phyloP scores from a whole-genome alignment of 2,329 filamentous ascomycete genomes.

The Pseudocercospora cruenta region DNA sequence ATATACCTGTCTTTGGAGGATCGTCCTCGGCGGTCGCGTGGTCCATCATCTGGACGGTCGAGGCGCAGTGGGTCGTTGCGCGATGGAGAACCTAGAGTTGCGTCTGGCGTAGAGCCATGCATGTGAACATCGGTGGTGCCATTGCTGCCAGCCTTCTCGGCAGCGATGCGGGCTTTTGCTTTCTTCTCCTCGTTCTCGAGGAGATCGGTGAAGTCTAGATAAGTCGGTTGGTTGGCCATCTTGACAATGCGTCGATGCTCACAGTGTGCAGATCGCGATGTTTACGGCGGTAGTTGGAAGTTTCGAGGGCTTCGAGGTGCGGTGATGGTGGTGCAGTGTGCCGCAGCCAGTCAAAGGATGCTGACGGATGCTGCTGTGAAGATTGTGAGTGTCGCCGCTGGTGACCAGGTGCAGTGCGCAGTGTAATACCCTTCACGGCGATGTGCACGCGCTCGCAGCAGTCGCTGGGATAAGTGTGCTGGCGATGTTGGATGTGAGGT shows the following conservation, averaged over 20 bases:
- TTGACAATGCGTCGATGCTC: constrained; percentile 21
- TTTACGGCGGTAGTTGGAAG: not conserved
- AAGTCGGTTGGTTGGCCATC: constrained; percentile 21
- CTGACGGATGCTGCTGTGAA: constrained; percentile 12
- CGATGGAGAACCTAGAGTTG: constrained; percentile 9
- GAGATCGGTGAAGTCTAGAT: constrained; percentile 33
- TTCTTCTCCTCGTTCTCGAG: constrained; percentile 37
- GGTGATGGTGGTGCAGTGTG: not conserved
- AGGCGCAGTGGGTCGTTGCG: constrained; percentile 20
- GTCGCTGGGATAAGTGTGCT: not conserved
- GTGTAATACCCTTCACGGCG: not conserved
- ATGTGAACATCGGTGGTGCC: constrained; percentile 20
- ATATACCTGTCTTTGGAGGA: constrained; percentile 32
- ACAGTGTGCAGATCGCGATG: constrained; percentile 10
- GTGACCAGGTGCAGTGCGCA: not conserved
- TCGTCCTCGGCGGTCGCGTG: constrained; percentile 15
- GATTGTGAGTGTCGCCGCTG: constrained; percentile 10
- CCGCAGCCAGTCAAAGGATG: constrained; percentile 1
- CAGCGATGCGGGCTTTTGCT: constrained; percentile 25
- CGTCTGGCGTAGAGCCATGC: constrained; percentile 15
- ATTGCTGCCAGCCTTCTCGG: constrained; percentile 23
- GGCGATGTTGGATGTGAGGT: not conserved
- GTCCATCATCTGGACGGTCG: constrained; percentile 14
- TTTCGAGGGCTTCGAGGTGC: constrained; percentile 3
- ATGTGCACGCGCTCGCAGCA: not conserved